A percentile compares a stretch with the other conserved stretches of the same genome.
Conservation (phyloP, 75 land plant genomes). For the Sequoiadendron giganteum region DNA sequence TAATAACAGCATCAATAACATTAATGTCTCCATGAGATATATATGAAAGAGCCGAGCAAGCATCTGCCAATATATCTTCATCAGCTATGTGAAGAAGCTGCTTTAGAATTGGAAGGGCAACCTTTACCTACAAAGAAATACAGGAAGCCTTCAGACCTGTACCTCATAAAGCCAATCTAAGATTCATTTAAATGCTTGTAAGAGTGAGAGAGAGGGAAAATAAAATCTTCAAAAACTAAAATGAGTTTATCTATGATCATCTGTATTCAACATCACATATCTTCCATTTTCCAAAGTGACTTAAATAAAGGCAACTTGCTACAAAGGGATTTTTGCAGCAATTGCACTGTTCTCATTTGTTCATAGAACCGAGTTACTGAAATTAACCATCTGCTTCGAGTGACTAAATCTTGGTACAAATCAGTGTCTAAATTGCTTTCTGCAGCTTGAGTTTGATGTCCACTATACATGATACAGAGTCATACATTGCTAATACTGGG, state of each 20-base stretch:
- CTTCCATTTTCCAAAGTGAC: background rate
- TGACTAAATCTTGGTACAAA: background rate
- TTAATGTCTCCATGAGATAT: constrained; percentile 41
- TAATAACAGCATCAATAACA: constrained; percentile 38
- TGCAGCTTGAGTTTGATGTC: background rate
- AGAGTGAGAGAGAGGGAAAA: background rate
- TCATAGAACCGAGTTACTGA: background rate
- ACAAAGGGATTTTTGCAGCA: background rate
- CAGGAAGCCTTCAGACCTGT: background rate
- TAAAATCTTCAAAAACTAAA: background rate
- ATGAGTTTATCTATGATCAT: background rate
- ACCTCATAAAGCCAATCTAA: background rate
- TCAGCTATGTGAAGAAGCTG: constrained; percentile 27
- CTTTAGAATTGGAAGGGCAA: constrained; percentile 31
- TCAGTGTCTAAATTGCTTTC: background rate
- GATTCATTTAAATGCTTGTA: too few species aligned
- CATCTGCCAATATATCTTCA: constrained; percentile 41
- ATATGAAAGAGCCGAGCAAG: constrained; percentile 52
- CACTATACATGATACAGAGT: background rate
- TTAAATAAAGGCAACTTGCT: background rate
- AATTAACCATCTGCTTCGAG: background rate
- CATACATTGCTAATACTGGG: background rate
- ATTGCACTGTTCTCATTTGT: background rate
- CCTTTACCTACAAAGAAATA: constrained; percentile 17
- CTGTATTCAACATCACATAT: background rate